These are phyloP conservation scores for Salix udensis DNA, from an alignment of 345 rosid species.

Conservation along the genomic window DNA sequence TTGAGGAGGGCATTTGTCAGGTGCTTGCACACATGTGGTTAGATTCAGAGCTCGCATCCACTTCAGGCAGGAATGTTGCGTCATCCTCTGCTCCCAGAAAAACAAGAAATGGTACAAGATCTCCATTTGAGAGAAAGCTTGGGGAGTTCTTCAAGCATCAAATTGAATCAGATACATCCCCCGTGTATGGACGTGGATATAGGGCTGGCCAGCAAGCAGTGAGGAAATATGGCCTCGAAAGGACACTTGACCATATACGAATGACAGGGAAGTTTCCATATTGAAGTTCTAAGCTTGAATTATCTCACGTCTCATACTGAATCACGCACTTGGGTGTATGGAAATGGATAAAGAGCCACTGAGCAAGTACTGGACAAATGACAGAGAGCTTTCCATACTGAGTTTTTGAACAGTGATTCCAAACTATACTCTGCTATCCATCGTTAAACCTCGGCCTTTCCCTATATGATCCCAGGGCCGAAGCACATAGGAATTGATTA, in stretches of 20 bases:
- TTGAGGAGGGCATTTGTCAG: slow-evolving; percentile 97
- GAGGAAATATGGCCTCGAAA: slow-evolving; percentile 57
- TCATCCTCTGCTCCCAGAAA: slow-evolving; percentile 50
- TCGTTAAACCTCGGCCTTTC: neutral
- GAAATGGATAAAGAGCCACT: slow-evolving; percentile 83
- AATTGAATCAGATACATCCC: slow-evolving; percentile 79
- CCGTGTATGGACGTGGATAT: slow-evolving; percentile 91
- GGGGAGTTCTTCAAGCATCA: slow-evolving; percentile 90
- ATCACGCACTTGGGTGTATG: slow-evolving; percentile 70
- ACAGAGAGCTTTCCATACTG: slow-evolving; percentile 71
- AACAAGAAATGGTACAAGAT: slow-evolving; percentile 64
- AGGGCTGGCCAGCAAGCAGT: slow-evolving; percentile 80
- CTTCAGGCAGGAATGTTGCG: slow-evolving; percentile 38
- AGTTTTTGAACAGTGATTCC: slow-evolving; percentile 9
- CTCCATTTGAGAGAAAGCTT: slow-evolving; percentile 85
- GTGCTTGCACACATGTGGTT: slow-evolving; percentile 97
- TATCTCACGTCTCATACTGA: slow-evolving; percentile 50
- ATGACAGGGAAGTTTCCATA: slow-evolving; percentile 80
- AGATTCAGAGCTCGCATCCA: slow-evolving; percentile 44
- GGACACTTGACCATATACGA: slow-evolving; percentile 78
- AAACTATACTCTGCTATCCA: slow-evolving; percentile 5
- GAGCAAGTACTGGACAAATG: slow-evolving; percentile 57
- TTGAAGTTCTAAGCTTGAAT: slow-evolving; percentile 26
- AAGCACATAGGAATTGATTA: slow-evolving; percentile 12
- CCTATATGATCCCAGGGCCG: neutral